phyloP scores from a whole-genome alignment of 768 basidiomycete species.

The Coprinellus micaceus region DNA sequence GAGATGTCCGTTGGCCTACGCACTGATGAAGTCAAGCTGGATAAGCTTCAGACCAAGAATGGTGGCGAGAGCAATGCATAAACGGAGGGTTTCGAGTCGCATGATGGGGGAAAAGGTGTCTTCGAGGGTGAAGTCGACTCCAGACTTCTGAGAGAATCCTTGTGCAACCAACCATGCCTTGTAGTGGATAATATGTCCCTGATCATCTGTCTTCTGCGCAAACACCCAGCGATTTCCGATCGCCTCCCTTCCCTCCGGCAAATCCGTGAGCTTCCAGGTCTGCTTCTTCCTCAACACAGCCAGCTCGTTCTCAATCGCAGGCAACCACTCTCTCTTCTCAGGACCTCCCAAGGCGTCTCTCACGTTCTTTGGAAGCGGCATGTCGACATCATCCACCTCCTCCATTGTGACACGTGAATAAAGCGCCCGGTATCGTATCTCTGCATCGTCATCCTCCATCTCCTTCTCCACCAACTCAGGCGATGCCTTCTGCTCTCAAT shows the following conservation, averaged over 20 bases:
- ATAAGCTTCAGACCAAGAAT: slow-evolving; percentile 7
- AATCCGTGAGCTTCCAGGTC: slow-evolving; percentile 4
- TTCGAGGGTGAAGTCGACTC: slow-evolving; percentile 30
- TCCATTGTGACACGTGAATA: background rate
- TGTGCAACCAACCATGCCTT: slow-evolving; percentile 24
- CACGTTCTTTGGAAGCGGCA: background rate
- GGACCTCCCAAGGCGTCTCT: background rate
- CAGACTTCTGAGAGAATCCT: slow-evolving; percentile 25
- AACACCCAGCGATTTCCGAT: slow-evolving; percentile 20
- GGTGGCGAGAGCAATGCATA: slow-evolving; percentile 18
- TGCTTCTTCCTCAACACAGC: slow-evolving; percentile 3
- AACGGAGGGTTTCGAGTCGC: slow-evolving; percentile 18
- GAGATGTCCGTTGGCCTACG: slow-evolving; percentile 23
- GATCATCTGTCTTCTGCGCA: slow-evolving; percentile 17
- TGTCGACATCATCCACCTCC: background rate
- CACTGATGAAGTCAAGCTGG: slow-evolving; percentile 20
- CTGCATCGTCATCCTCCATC: background rate
- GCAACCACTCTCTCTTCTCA: slow-evolving; percentile 13
- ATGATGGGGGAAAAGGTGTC: slow-evolving; percentile 28
- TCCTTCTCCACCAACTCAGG: background rate
- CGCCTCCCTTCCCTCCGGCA: slow-evolving; percentile 15
- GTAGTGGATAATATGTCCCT: slow-evolving; percentile 16
- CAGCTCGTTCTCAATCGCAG: slow-evolving; percentile 11
- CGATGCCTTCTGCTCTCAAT: background rate
- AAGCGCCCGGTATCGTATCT: background rate